phyloP scores from a whole-genome alignment of 805 yeast genomes.

The Priceomyces fermenticarens region DNA sequence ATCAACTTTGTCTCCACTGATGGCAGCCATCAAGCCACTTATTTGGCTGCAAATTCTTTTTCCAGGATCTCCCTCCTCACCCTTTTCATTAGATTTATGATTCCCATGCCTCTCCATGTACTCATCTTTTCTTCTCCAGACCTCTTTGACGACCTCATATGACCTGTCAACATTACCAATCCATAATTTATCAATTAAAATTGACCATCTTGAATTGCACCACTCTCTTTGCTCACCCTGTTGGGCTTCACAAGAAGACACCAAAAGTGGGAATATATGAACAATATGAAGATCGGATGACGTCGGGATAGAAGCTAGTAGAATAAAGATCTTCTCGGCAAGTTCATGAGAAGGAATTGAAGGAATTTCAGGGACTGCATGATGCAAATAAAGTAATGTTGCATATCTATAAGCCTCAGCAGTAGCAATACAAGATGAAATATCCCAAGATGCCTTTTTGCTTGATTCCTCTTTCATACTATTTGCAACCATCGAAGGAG shows the following conservation, averaged over 20 bases:
- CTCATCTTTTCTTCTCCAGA: conserved; percentile 63
- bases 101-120: conserved; percentile 21
- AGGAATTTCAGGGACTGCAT: conserved; percentile 70
- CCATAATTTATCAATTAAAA: conserved; percentile 53
- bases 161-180: conserved; percentile 67
- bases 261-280: conserved; percentile 63
- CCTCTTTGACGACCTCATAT: conserved; percentile 66
- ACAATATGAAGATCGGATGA: conserved; percentile 53
- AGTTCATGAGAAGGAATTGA: conserved; percentile 50
- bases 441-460: conserved; percentile 51
- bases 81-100: conserved; percentile 5
- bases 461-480: conserved; percentile 12
- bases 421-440: conserved; percentile 60
- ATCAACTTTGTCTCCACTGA: conserved; percentile 27
- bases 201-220: conserved; percentile 58
- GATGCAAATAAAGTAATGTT: conserved; percentile 58
- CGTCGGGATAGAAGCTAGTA: conserved; percentile 62
- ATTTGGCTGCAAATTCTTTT: conserved; percentile 29
- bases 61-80: conserved; percentile 14
- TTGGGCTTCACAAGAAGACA: conserved; percentile 64
- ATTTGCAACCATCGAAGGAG: conserved; percentile 25
- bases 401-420: conserved; percentile 69
- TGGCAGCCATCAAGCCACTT: conserved; percentile 40
- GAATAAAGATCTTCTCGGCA: conserved; percentile 58
- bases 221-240: conserved; percentile 59